Base-by-base conservation (phyloP, 495 filamentous ascomycete genomes). In the Bathelium albidoporum region DNA sequence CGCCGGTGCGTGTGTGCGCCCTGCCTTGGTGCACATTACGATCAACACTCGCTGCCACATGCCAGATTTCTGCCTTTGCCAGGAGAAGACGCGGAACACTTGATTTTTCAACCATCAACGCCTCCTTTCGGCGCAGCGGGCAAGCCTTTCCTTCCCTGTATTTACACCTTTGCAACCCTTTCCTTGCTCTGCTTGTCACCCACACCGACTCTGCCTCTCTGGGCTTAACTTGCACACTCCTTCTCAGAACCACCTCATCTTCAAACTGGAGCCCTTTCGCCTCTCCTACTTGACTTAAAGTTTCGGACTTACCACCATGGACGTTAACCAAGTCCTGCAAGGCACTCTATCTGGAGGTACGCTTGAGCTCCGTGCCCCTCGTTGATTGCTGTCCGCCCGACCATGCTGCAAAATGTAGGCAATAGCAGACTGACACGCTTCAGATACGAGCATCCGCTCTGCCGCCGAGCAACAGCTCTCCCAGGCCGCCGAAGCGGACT, bases 381-480 rank as follows among this genome's bases (percentile, higher is more conserved):
- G 41, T 52, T 28, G 24, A 22, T 12, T 24, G 26, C 26, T 20
- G 11, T 3, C n/a, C 12, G 36, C 32, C 7, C 14, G 5, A n/a
- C 22, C 9, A 45, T 12, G 49, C 49, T 55, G 32, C 16, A 49
- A 5, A 11, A 22, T 39, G 29, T 43, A 53, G 68, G 62, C 32
- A 60, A 36, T 49, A 43, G 32, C 14, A n/a, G 24, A 64, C 74
- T 76, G 63, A 74, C 71, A 61, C 62, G 68, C 32, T 68, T 29
- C 73, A 97, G 94, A 98, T 86, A 87, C 90, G 70, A 80, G 86
- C 69, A 85, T 88, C 74, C 91, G 94, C 81, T 85, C 88, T 73
- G 87, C 84, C 76, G 91, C 94, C 68, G 95, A 97, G 79, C 87
- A 91, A 74, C 94, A 97, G 79, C 89, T 98, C 69, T 83, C 82